phyloP scores from a whole-genome alignment of 495 filamentous ascomycete species.

The Glonium stellatum region DNA sequence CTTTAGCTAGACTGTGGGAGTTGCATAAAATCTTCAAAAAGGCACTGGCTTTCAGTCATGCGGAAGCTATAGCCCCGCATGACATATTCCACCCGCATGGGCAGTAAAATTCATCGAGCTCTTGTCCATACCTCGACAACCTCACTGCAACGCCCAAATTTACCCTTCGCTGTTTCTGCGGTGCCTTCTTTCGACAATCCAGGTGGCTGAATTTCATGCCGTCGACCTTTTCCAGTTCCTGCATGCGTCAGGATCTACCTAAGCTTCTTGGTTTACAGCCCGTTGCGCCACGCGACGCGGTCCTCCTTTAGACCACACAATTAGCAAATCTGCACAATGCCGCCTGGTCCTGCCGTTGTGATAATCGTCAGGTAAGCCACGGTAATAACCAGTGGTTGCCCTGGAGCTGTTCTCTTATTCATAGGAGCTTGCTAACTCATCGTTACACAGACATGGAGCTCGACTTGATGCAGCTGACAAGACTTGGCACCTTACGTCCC shows the following conservation, averaged over 20 bases:
- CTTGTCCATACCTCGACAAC: no score
- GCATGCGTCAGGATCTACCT: background rate
- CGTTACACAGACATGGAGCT: slow-evolving; percentile 66
- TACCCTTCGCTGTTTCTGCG: no score
- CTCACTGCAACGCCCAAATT: no score
- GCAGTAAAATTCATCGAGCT: no score
- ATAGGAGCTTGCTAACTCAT: background rate
- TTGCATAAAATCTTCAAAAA: background rate
- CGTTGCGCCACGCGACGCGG: slow-evolving; percentile 1
- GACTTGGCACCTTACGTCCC: slow-evolving; percentile 90
- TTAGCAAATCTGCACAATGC: background rate
- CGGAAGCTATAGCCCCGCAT: background rate
- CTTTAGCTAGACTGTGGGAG: no score
- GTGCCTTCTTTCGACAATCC: no score
- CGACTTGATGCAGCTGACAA: slow-evolving; percentile 89
- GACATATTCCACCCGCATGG: no score
- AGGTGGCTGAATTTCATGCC: no score
- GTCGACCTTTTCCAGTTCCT: background rate
- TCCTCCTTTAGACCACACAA: background rate
- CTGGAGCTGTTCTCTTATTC: background rate
- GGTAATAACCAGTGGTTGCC: background rate
- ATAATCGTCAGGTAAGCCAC: slow-evolving; percentile 69
- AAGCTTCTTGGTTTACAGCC: background rate
- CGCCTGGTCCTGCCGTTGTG: slow-evolving; percentile 50
- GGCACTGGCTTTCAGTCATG: slow-evolving; percentile 1